Evolutionary conservation across 805 yeast genomes (phyloP), one percentile per base, ranked within the genome.

Genomic region (Lipomyces sp.): DNA sequence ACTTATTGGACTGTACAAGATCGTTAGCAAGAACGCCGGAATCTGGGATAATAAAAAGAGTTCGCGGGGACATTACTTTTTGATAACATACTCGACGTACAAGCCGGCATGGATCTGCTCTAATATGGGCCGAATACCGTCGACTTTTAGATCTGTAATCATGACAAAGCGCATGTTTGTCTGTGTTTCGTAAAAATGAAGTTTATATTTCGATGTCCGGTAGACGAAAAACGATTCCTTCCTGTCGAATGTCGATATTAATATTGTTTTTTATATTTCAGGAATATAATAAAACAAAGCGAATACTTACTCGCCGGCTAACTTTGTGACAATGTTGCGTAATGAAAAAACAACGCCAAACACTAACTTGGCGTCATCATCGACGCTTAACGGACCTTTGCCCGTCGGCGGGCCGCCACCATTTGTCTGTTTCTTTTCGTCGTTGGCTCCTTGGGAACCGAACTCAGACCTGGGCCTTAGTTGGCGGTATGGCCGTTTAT

Each of bases 321-420:
- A 74, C 67, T 84, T 87, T n/a, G 85, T 81, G 0, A 94, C 84
- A 50, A 95, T 85, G 69, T 88, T 90, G 61, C 92, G 83, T 67
- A 94, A 78, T 11, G 97, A 92, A 75, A 87, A 90, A 8, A 91
- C 80, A 51, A 90, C 86, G 11, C 99, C 99, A 75, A 91, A 95
- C 13, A 95, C 81, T 42, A 95, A 83, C 76, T 94, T 89, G 6
- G 95, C 88, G 13, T 85, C 81, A 74, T 92, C 92, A 59, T 88
- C 88, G 55, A 84, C 82, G 8, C 60, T 62, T 53, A 62, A 39
- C 51, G 62, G 64, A 10, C 64, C 55, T 15, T 57, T 34, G 53
- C 64, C 55, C 64, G 55, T 58, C 45, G 63, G 59, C 35, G 69
- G 62, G 53, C 63, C 68, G 18, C 57, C 60, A 18, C 57, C 60